Conservation (phyloP, 2,329 filamentous ascomycete genomes). For the Grosmannia clavigera region DNA sequence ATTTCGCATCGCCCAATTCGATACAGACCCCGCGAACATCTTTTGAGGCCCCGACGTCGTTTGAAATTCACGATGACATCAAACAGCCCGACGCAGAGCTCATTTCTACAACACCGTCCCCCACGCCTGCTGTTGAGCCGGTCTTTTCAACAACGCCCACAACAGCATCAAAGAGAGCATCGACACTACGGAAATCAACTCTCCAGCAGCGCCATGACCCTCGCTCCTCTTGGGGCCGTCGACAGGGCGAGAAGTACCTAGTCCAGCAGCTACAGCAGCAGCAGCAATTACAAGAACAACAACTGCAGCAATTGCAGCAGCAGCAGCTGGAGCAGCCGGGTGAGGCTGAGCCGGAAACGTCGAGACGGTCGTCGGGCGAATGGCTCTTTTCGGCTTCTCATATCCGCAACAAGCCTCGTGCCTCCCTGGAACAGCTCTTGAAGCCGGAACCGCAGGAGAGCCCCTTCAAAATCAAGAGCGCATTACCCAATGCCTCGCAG, state of each 20-base stretch:
- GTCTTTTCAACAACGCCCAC: constrained; percentile 33
- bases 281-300: constrained; percentile 19
- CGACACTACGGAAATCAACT: constrained; percentile 74
- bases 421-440: constrained; percentile 69
- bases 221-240: constrained; percentile 49
- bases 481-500: constrained; percentile 39
- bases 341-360: not conserved
- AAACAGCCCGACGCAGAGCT: constrained; percentile 35
- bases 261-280: constrained; percentile 29
- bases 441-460: constrained; percentile 51
- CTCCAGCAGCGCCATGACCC: constrained; percentile 71
- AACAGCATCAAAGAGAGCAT: constrained; percentile 54
- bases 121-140: constrained; percentile 25
- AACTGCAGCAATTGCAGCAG: constrained; percentile 29
- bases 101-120: constrained; percentile 8
- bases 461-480: constrained; percentile 45
- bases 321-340: constrained; percentile 4
- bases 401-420: constrained; percentile 53
- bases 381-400: constrained; percentile 35
- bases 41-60: constrained; percentile 36
- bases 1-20: constrained; percentile 21
- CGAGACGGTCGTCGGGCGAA: constrained; percentile 7
- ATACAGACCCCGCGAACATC: constrained; percentile 23
- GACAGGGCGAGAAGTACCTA: constrained; percentile 44
- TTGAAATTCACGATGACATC: constrained; percentile 32